Base-by-base conservation (phyloP, 345 rosid species). In the Eucalyptus regnans region DNA sequence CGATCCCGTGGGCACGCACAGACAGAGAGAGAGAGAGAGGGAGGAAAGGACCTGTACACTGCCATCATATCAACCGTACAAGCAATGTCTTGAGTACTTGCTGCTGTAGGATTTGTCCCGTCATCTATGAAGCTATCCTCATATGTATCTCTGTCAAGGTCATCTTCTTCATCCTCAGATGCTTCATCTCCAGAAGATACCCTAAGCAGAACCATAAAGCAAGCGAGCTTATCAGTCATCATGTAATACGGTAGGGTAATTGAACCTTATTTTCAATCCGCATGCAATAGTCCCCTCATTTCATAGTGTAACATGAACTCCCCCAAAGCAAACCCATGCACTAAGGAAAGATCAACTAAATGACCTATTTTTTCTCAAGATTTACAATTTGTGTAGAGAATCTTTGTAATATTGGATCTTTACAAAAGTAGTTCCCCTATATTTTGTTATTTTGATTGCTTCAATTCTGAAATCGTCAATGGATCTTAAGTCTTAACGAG, bases 41-140 rank as follows among this genome's bases (percentile, higher is more conserved):
- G 89, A 88, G 83, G 86, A n/a, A 87, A 86, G 60, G 62, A 97
- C 99, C 99, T 96, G 96, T 97, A 97, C 87, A 97, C 54, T 86
- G 97, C 97, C 95, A 96, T 93, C 98, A 96, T 97, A 94, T 97
- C 98, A 92, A 93, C 91, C 88, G 94, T 91, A 92, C 93, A 91
- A 88, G 94, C 91, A 88, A 92, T 94, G 58, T 91, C 90, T 90
- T 93, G 97, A 88, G 95, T 91, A 92, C 92, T 92, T 86, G 93
- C 89, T 6, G 90, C 93, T 18, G 96, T 91, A 48, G 93, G 96
- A 92, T 94, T 91, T 91, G 92, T 91, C 88, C 94, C 89, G 89
- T 97, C 97, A 93, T 97, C 98, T 85, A 97, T 97, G 92, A 97
- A 97, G 93, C 99, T 95, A 89, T 93, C 96, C 80, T 96, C 98